Evolutionary conservation across 1,284 basidiomycete genomes (phyloP), one percentile per base, ranked within the genome.

Genomic region (Apiotrichum sp.): DNA sequence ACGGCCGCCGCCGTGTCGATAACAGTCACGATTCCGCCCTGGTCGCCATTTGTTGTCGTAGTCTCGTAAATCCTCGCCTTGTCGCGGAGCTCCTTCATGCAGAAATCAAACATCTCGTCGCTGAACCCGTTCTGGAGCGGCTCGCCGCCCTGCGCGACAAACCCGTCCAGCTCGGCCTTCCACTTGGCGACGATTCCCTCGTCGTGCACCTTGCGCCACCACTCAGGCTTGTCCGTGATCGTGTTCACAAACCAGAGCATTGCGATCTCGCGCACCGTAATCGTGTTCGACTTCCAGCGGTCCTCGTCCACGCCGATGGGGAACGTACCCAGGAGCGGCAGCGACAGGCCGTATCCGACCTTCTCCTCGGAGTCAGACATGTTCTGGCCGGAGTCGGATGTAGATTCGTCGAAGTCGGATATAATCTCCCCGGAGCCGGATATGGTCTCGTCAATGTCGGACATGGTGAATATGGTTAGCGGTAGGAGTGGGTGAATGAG

Each of bases 61-160:
- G 9, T 6, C 34, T 50, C 34, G 47, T 29, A 50, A 1, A 59
- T 13, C 42, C 16, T n/a, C 16, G 57, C 57, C 53, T 59, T 59
- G 50, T 52, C 53, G 29, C 47, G 57, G 47, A 59, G 53, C 47
- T 59, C 57, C 4, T 16, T 9, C 35, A 59, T 33, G 33, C 35
- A 34, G 5, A 14, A 59, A n/a, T 52, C 53, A 34, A 44, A 59
- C 57, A 59, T 59, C 8, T 7, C 16, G 34, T 55, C 53, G 2
- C 35, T 32, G 51, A 59, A 59, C 5, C 57, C 57, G 8, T 11
- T 40, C 29, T 39, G 11, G 2, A 56, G 31, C 36, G 29, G 38
- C 2, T 14, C 29, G 16, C 2, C 48, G 13, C 39, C 48, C 8
- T 22, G 22, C 31, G 22, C 48, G 10, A 34, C 48, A 40, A 49